These are phyloP conservation scores for Takashimella tepidaria DNA, from an alignment of 1,284 basidiomycete species.

Conservation along the genomic window DNA sequence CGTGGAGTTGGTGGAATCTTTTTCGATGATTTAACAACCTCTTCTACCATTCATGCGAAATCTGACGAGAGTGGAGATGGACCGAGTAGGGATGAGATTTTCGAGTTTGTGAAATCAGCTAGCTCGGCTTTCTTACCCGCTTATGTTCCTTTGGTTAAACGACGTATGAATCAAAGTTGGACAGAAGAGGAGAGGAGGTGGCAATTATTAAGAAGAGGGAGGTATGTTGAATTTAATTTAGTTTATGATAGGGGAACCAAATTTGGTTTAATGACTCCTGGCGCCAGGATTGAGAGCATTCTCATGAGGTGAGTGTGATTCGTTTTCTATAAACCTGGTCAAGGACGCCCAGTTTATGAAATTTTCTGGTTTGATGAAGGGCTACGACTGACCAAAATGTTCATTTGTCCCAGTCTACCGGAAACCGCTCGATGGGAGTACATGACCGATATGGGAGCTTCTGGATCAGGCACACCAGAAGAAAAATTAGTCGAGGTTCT, in stretches of 20 bases:
- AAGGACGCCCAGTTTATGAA: no score
- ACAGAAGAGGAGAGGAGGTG: slow-evolving; percentile 67
- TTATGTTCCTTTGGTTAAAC: slow-evolving; percentile 75
- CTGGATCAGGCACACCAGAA: slow-evolving; percentile 62
- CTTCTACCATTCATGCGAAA: slow-evolving; percentile 33
- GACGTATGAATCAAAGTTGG: slow-evolving; percentile 54
- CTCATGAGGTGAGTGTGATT: slow-evolving; percentile 71
- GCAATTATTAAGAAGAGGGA: slow-evolving; percentile 82
- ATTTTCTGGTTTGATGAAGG: no score
- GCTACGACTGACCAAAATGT: no score
- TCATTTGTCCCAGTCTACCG: slow-evolving; percentile 56
- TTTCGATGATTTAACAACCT: slow-evolving; percentile 76
- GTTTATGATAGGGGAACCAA: slow-evolving; percentile 65
- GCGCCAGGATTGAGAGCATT: slow-evolving; percentile 87
- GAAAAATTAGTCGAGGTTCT: slow-evolving; percentile 64
- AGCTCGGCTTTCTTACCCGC: slow-evolving; percentile 79
- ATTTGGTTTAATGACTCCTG: slow-evolving; percentile 85
- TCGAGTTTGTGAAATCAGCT: slow-evolving; percentile 64
- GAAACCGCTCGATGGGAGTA: slow-evolving; percentile 93
- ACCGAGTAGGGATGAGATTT: slow-evolving; percentile 60
- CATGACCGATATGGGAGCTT: slow-evolving; percentile 68
- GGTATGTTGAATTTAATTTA: slow-evolving; percentile 93
- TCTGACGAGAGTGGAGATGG: slow-evolving; percentile 21
- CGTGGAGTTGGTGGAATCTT: slow-evolving; percentile 94
- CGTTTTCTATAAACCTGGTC: no score